Conservation (phyloP, 129 eudicot genomes). For the Tagetes erecta region DNA sequence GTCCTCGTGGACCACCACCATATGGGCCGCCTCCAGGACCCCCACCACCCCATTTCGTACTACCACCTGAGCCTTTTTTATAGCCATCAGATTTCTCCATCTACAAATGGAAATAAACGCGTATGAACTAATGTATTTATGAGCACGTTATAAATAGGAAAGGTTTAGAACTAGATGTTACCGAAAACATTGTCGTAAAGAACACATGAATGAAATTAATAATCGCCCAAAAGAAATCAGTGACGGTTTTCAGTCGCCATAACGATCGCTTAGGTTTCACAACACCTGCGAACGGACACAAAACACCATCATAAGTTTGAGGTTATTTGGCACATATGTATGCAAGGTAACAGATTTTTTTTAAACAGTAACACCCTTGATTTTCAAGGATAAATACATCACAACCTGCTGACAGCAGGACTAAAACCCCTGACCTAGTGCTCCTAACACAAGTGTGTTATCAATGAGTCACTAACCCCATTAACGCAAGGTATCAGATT, state of each 20-base stretch:
- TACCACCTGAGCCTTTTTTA: slow-evolving; percentile 62
- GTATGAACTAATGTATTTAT: not conserved
- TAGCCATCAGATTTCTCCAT: slow-evolving; percentile 89
- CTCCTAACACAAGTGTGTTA: too few species aligned
- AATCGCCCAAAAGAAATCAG: slow-evolving; percentile 73
- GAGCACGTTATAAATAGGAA: not conserved
- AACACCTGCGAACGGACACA: slow-evolving; percentile 56
- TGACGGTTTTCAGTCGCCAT: slow-evolving; percentile 75
- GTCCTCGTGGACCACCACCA: slow-evolving; percentile 64
- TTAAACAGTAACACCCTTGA: too few species aligned
- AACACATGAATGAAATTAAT: slow-evolving; percentile 64
- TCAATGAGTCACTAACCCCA: too few species aligned
- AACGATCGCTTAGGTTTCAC: slow-evolving; percentile 73
- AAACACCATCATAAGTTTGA: not conserved
- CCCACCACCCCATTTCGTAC: slow-evolving; percentile 93
- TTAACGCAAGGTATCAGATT: not conserved
- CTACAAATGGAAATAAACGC: slow-evolving; percentile 36
- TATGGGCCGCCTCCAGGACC: slow-evolving; percentile 86
- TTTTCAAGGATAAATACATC: too few species aligned
- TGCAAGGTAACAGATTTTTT: not conserved
- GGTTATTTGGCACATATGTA: not conserved
- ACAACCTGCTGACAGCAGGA: too few species aligned
- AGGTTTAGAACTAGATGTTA: slow-evolving; percentile 26
- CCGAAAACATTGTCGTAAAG: slow-evolving; percentile 87
- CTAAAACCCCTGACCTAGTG: too few species aligned